These are phyloP conservation scores for Crepidotus variabilis DNA, from an alignment of 768 basidiomycete species.

Conservation along the genomic window DNA sequence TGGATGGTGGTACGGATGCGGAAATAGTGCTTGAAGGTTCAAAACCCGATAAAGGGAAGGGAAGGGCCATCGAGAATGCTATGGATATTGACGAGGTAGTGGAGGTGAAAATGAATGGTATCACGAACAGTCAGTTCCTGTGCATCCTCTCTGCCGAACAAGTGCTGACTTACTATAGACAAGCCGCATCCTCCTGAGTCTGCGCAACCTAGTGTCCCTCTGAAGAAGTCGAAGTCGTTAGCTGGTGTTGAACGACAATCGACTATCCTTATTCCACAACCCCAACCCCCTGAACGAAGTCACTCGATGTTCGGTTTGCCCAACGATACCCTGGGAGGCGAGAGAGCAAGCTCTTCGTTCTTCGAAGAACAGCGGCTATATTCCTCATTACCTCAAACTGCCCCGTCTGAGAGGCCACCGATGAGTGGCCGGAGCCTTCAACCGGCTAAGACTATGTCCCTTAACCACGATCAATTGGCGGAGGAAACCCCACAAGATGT, in stretches of 20 bases:
- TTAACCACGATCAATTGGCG: too few relatives aligned
- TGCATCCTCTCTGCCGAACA: not conserved
- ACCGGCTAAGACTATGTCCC: too few relatives aligned
- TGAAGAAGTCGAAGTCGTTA: conserved; percentile 7
- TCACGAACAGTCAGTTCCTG: conserved; percentile 39
- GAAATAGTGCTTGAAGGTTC: conserved; percentile 18
- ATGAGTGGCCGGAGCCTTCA: too few relatives aligned
- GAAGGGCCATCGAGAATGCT: conserved; percentile 11
- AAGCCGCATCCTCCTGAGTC: not conserved
- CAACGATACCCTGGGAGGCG: conserved; percentile 22
- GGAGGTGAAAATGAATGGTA: conserved; percentile 32
- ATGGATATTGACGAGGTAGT: conserved; percentile 17
- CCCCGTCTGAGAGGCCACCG: too few relatives aligned
- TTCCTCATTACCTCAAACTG: not conserved
- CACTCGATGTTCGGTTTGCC: conserved; percentile 30
- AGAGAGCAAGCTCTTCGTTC: not conserved
- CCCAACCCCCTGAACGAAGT: conserved; percentile 9
- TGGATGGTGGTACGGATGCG: conserved; percentile 2
- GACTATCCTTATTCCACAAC: conserved; percentile 13
- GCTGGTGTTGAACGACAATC: conserved; percentile 14
- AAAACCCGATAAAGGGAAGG: conserved; percentile 17
- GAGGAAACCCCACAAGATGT: too few relatives aligned
- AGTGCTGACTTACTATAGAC: not conserved
- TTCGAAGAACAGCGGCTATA: conserved; percentile 1
- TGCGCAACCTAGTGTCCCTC: conserved; percentile 6